Base-by-base conservation (phyloP, 768 basidiomycete species). In the Mycena alexandri region DNA sequence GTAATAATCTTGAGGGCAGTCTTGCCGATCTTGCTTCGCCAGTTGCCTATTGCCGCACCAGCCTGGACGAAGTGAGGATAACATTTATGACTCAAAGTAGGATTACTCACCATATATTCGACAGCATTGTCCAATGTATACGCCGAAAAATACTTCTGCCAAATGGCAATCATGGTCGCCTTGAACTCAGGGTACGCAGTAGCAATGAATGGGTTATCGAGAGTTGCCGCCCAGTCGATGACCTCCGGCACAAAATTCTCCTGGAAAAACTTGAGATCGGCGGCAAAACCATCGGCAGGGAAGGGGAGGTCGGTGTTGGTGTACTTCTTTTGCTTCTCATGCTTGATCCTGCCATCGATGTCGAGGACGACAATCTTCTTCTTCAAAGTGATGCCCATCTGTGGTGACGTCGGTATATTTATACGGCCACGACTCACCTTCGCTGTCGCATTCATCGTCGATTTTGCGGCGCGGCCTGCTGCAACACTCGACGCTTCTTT, bases 291-390 rank as follows among this genome's bases (percentile, higher is more conserved):
- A 19, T 65, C 56, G 8, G 38, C 14, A 9, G 63, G 63, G 56
- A 65, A 65, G 42, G 63, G 63, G 19, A 65, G 63, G 34, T 65
- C 55, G 14, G 13, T 8, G 22, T 65, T 65, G 25, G n/a, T 58
- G 48, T 51, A 65, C 5, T 65, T 65, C 7, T 1, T 56, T 29
- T 65, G 57, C 2, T 1, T 5, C 9, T 65, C 48, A 0, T 2
- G 6, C 47, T 65, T 51, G 41, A n/a, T 2, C 56, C 58, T 65
- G 17, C 63, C 63, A 13, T 58, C 21, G 14, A 52, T 48, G 21
- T 43, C 56, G 24, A 58, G n/a, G 46, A 7, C 50, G 33, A 65
- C n/a, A 2, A 4, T 8, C 17, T 42, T 52, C 42, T 52, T 51
- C n/a, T 19, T 52, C 25, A 65, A 46, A 3, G 29, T 36, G 50